Conservation (phyloP, 2,329 filamentous ascomycete species). For the Ceratocystiopsis minuta region DNA sequence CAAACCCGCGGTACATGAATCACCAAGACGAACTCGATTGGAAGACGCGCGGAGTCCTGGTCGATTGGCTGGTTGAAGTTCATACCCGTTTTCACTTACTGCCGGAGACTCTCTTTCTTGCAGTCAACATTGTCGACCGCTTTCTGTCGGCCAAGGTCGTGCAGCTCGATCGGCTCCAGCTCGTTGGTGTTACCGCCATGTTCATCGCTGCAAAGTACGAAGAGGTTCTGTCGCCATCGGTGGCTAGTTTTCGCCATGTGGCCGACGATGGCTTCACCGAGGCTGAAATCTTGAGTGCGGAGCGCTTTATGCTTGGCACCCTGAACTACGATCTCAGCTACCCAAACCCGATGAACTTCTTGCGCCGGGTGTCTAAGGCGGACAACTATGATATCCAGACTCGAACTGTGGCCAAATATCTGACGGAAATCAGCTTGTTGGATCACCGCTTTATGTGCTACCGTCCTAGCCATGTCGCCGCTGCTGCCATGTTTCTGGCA, state of each 20-base stretch:
- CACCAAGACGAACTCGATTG: conserved; percentile 91
- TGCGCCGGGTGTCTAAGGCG: conserved; percentile 94
- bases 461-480: conserved; percentile 76
- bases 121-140: conserved; percentile 95
- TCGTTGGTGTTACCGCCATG: conserved; percentile 97
- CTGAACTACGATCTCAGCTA: conserved; percentile 96
- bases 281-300: conserved; percentile 89
- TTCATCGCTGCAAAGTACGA: conserved; percentile 99
- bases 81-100: conserved; percentile 92
- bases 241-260: conserved; percentile 92
- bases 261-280: conserved; percentile 93
- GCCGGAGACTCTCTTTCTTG: conserved; percentile 88
- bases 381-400: conserved; percentile 99
- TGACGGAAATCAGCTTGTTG: conserved; percentile 90
- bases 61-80: conserved; percentile 97
- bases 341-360: conserved; percentile 99
- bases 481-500: conserved; percentile 86
- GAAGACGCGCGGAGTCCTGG: conserved; percentile 94
- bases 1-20: conserved; percentile 88
- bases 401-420: conserved; percentile 89
- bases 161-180: conserved; percentile 83
- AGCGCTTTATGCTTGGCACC: conserved; percentile 79
- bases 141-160: conserved; percentile 94
- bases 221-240: conserved; percentile 90
- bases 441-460: conserved; percentile 88